A percentile compares a stretch with the other conserved stretches of the same genome.
Evolutionary conservation across 139 green algal species (phyloP).

Genomic region (Nannochloris sp.): DNA sequence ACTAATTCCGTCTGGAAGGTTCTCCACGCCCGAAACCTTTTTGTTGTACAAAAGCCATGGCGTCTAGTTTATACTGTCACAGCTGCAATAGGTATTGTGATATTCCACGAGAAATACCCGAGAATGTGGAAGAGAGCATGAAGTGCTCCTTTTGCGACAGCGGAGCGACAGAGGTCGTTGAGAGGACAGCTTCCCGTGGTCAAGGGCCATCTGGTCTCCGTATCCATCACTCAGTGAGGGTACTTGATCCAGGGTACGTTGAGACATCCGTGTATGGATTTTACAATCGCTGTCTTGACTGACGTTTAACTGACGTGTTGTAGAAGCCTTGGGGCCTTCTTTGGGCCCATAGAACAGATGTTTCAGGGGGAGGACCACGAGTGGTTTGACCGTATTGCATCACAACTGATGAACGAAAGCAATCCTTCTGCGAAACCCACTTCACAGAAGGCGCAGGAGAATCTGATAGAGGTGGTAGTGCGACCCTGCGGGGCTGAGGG

Average conservation of each 20-base stretch:
- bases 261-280: too few species aligned
- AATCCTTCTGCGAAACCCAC: conserved; percentile 15
- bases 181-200: background rate
- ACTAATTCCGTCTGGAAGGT: too few species aligned
- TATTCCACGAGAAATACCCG: background rate
- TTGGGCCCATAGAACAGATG: conserved; percentile 1
- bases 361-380: conserved; percentile 14
- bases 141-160: background rate
- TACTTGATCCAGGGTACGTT: too few species aligned
- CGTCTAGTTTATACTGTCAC: background rate
- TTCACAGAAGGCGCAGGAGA: conserved; percentile 1
- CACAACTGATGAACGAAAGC: conserved; percentile 22
- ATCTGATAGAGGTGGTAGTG: conserved; percentile 14
- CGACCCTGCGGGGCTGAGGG: conserved; percentile 5
- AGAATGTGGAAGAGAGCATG: background rate
- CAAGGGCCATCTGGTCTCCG: too few species aligned
- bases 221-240: too few species aligned
- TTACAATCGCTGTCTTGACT: too few species aligned
- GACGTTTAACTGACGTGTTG: too few species aligned
- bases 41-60: too few species aligned
- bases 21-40: too few species aligned
- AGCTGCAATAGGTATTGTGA: background rate
- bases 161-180: background rate
- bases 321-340: background rate
- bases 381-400: conserved; percentile 19